Evolutionary conservation across 2,329 filamentous ascomycete species (phyloP), one percentile per base, ranked within the genome.

Genomic region (Neofusicoccum sp.): DNA sequence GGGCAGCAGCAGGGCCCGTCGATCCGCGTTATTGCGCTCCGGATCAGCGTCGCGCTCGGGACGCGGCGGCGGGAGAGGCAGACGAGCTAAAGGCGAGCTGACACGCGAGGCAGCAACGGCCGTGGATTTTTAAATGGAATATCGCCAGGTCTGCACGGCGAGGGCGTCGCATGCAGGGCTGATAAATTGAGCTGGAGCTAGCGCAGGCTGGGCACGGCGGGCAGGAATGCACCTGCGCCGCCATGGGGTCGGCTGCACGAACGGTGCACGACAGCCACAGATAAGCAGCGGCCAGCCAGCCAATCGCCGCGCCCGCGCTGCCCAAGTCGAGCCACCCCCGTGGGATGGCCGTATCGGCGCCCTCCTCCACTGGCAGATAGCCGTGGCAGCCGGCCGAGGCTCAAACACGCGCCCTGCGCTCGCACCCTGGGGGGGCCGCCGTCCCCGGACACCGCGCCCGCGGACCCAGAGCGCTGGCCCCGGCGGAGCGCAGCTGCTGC

Each of bases 281-380:
- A 61, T 61, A 61, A 47, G 58, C 41, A 31, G 33, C 31, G n/a
- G 22, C 29, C 16, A 11, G 44, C 12, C 39, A 50, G 45, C 58
- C 58, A 61, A 61, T 61, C 34, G 44, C 58, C 34, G 43, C 14
- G 52, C 52, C 22, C 34, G 16, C 33, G 4, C 49, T n/a, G 49
- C 49, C 12, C 37, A 22, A 60, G 64, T 67, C 67, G 67, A 70
- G 70, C 72, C 71, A 67, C 65, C 62, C 58, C 64, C 68, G 70
- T 69, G 72, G 71, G 69, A 73, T 71, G 70, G 54, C 65, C 28
- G 45, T 47, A 39, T 52, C 47, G 39, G 44, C 39, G 41, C 39
- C 14, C 34, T 36, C 31, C 34, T 45, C 50, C 31, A 44, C 49
- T 58, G 36, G 45, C 54, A 45, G 39, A n/a, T 34, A 52, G 28